Conservation (phyloP, 148 eudicot species). For the Spergularia bocconei region DNA sequence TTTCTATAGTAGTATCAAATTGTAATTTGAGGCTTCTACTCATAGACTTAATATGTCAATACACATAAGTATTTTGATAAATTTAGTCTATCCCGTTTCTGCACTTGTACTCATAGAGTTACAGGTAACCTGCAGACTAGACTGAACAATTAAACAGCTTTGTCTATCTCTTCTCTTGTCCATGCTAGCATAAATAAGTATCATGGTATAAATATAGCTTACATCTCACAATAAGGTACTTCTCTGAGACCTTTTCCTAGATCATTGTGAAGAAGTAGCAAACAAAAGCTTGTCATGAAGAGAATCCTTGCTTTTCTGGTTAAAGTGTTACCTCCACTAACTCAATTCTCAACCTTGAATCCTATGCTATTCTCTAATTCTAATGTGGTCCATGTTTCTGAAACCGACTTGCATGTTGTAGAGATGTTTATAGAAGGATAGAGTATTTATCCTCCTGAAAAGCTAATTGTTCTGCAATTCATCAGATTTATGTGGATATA, state of each 20-base stretch:
- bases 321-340: neutral
- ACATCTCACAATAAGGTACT: too few relatives aligned
- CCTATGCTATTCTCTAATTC: neutral
- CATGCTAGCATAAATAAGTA: neutral
- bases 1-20: neutral
- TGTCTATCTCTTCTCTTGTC: neutral
- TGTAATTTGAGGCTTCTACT: neutral
- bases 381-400: neutral
- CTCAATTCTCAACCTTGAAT: neutral
- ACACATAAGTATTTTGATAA: neutral
- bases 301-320: too few relatives aligned
- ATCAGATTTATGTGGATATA: constrained; percentile 81
- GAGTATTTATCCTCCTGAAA: neutral
- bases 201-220: neutral
- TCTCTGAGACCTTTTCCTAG: neutral
- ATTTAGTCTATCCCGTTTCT: neutral
- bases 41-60: neutral
- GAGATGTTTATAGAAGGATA: neutral
- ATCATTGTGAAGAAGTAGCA: neutral
- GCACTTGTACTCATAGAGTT: neutral
- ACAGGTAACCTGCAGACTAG: neutral
- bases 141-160: neutral
- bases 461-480: constrained; percentile 1
- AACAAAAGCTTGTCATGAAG: neutral
- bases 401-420: neutral